phyloP scores from a whole-genome alignment of 331 rosid species.

The Quercus phellos region DNA sequence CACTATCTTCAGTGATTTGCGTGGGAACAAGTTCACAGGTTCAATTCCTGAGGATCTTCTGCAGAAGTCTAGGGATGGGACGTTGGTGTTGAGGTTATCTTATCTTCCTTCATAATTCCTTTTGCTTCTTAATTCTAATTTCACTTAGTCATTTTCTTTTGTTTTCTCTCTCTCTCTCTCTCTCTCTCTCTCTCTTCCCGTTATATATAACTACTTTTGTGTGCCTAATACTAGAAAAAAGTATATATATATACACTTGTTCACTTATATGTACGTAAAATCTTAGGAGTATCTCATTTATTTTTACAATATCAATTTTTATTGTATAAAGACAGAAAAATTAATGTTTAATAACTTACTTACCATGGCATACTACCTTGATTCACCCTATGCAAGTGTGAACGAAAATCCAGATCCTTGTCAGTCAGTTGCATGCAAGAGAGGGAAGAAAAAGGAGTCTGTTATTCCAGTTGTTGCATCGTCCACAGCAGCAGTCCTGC shows the following conservation, averaged over 20 bases:
- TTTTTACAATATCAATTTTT: neutral
- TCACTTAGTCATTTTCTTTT: neutral
- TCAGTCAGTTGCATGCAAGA: neutral
- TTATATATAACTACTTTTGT: neutral
- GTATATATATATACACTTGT: no score
- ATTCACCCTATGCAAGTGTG: neutral
- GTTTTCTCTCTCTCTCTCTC: no score
- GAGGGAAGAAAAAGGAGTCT: neutral
- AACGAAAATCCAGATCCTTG: neutral
- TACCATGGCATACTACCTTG: neutral
- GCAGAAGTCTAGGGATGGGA: slow-evolving; percentile 1
- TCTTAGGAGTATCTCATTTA: neutral
- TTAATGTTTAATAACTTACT: neutral
- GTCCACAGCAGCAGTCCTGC: neutral
- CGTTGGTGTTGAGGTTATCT: slow-evolving; percentile 7
- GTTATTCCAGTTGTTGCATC: neutral
- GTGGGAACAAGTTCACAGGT: slow-evolving; percentile 27
- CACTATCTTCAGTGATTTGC: slow-evolving; percentile 18
- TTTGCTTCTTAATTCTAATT: neutral
- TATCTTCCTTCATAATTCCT: neutral
- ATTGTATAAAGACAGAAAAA: neutral
- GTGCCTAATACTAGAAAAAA: neutral
- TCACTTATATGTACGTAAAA: no score
- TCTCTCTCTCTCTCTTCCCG: no score
- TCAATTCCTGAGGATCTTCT: slow-evolving; percentile 14